Evolutionary conservation across 768 basidiomycete species (phyloP).

Genomic region (Lepiota subincarnata): DNA sequence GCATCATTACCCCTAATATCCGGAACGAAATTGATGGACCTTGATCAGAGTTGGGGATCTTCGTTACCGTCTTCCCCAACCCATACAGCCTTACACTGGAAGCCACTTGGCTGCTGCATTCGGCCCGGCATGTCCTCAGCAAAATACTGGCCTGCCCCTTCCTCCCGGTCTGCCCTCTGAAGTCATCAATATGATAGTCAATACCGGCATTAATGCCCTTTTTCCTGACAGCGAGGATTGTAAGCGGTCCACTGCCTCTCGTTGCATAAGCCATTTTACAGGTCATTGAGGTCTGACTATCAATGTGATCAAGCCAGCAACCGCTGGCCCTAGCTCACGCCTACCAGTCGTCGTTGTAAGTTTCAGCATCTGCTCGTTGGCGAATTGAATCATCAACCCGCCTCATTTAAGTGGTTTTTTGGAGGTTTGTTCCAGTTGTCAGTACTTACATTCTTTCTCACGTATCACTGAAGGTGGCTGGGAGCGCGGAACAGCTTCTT

Average conservation of each 20-base stretch:
- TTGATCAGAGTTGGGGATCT: conserved; percentile 29
- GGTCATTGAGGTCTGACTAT: conserved; percentile 40
- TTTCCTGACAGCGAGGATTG: conserved; percentile 40
- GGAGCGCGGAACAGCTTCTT: conserved; percentile 20
- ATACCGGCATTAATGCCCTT: conserved; percentile 20
- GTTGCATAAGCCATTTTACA: neutral
- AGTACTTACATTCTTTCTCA: neutral
- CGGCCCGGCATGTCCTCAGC: conserved; percentile 48
- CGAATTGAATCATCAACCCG: neutral
- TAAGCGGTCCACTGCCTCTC: conserved; percentile 18
- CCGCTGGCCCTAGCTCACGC: conserved; percentile 33
- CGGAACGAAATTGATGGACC: neutral
- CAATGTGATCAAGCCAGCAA: conserved; percentile 45
- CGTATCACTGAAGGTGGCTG: conserved; percentile 19
- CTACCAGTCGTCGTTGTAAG: conserved; percentile 53
- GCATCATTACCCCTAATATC: conserved; percentile 14
- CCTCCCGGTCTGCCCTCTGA: conserved; percentile 25
- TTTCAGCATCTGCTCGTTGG: conserved; percentile 2
- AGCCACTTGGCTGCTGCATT: conserved; percentile 33
- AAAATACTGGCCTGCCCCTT: conserved; percentile 28
- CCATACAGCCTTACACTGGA: conserved; percentile 34
- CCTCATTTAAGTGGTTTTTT: conserved; percentile 41
- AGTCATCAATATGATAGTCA: conserved; percentile 25
- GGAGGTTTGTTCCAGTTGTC: conserved; percentile 28
- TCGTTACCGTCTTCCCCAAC: conserved; percentile 40